Conservation (phyloP, 345 rosid species). For the Citrus trifoliata region DNA sequence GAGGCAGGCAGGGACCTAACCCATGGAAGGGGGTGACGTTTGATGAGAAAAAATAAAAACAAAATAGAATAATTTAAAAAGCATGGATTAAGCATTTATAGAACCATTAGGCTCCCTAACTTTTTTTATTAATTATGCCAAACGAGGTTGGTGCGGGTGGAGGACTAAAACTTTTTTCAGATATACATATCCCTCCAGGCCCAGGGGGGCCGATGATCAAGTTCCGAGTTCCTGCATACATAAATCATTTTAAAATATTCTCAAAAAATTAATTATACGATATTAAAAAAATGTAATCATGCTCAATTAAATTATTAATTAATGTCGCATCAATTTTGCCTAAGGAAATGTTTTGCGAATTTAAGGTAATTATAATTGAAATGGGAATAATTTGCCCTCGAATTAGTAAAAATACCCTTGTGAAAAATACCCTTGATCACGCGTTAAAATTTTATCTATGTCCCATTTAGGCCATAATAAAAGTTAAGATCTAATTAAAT, state of each 20-base stretch:
- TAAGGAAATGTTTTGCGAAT: background rate
- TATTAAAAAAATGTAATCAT: background rate
- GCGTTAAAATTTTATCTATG: background rate
- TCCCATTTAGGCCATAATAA: background rate
- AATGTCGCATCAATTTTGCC: background rate
- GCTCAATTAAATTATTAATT: background rate
- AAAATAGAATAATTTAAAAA: background rate
- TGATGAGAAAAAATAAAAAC: slow-evolving; percentile 5
- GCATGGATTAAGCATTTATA: background rate
- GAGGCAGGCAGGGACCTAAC: slow-evolving; percentile 9
- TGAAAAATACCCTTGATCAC: too few relatives aligned
- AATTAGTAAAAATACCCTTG: too few relatives aligned
- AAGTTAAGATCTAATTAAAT: background rate
- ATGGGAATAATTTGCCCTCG: background rate
- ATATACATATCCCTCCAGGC: too few relatives aligned
- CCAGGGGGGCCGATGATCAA: too few relatives aligned
- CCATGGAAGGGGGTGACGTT: background rate
- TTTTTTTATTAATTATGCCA: background rate
- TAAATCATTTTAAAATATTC: too few relatives aligned
- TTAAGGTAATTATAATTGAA: background rate
- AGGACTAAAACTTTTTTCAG: background rate
- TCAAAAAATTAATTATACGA: too few relatives aligned
- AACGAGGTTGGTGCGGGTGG: background rate
- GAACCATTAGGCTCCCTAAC: background rate
- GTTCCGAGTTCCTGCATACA: too few relatives aligned